Base-by-base conservation (phyloP, 305 asterid genomes). In the Andrographis paniculata region DNA sequence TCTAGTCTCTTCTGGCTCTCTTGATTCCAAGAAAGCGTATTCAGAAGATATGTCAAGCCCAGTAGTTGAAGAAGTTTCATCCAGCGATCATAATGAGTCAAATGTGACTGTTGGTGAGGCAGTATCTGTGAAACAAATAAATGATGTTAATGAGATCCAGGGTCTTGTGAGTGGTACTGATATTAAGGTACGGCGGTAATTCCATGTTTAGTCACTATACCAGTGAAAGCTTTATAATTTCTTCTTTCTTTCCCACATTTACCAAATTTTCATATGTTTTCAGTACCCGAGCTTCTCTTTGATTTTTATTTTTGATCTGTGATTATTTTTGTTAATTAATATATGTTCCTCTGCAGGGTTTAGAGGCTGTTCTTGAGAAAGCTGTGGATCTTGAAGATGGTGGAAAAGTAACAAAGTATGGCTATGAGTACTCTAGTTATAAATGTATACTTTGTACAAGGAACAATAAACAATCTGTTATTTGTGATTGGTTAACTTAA, bases 361-460 rank as follows among this genome's bases (percentile, higher is more conserved):
- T 92, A 65, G 99, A 92, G 85, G 99, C 99, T 65, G 97, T 79
- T 72, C 89, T 92, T 15, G 97, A 92, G 77, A 92, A 92, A 72
- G 97, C 95, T 55, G 96, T 92, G 69, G 76, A 73, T 63, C 84
- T 85, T 63, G 99, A 84, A 75, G 97, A 87, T 65, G 89, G 94
- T 58, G 94, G 77, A 62, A 84, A 92, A 65, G 81, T 71, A 56
- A 62, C 87, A 31, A 81, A 93, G 99, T 87, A 72, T 21, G 53
- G 46, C 56, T 52, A 46, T 65, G 39, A 24, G 14, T 22, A 47
- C 48, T 47, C 35, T 41, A 45, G 38, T 64, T 59, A 19, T 12
- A 18, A 11, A n/a, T 23, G 12, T 33, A 30, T 49, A 4, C 14
- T 49, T 30, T 27, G 16, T 11, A 17, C 15, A 31, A 11, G 31